Evolutionary conservation across 1,139 yeast genomes (phyloP), one percentile per base, ranked within the genome.

Genomic region (Keqinozyma sinolaborantium): DNA sequence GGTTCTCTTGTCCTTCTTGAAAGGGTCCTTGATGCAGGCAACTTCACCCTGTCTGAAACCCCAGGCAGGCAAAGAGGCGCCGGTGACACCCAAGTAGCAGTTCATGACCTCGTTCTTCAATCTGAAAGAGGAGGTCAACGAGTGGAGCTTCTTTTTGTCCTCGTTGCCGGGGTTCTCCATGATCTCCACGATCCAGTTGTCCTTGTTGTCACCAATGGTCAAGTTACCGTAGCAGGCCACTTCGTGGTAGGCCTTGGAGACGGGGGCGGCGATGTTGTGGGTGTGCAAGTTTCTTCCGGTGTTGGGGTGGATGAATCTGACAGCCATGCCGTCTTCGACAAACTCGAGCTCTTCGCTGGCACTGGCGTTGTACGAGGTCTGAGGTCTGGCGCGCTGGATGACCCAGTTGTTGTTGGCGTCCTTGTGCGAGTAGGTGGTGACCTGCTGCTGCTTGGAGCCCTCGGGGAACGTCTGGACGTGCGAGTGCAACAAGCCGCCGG

Each of bases 21-120:
- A 79, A 29, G 95, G 84, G 48, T 72, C 72, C 47, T 78, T 81
- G 55, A 78, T 68, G 64, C 99, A 94, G 4, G 81, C 83, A 44
- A 92, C 94, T 66, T 94, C 99, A 50, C 95, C 92, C 68, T 94
- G 99, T 62, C 94, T 81, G 77, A 87, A 94, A 42, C 99, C 99
- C 99, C 99, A 94, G 34, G 79, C 88, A 28, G 99, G 99, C 47
- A 88, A 74, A 32, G 73, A 60, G 46, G 67, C 65, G 40, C 95
- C 96, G 29, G 94, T 73, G 34, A 88, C 90, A 41, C 87, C 83
- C 50, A 94, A 72, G 60, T 92, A 92, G 66, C 98, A 94, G 38
- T 82, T 81, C 58, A 87, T 54, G 23, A 62, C 73, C 40, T 70
- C 71, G 53, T 79, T 79, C 44, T 69, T 78, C 48, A 94, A 71